phyloP scores from a whole-genome alignment of 495 filamentous ascomycete species.

The Apodospora peruviana region DNA sequence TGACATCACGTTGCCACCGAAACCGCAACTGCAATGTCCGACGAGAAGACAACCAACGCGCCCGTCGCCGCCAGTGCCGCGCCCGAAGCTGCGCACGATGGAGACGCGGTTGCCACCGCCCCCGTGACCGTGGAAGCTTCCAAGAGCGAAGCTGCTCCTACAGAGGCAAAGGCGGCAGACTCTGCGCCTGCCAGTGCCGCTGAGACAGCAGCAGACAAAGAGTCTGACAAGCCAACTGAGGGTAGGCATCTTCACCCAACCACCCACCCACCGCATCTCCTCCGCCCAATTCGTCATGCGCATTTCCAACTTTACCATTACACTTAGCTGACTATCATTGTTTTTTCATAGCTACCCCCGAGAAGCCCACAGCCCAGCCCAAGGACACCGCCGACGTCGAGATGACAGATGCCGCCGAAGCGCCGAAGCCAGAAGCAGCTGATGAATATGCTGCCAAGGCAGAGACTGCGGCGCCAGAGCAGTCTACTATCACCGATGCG shows the following conservation, averaged over 20 bases:
- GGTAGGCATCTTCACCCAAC: slow-evolving; percentile 6
- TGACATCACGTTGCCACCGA: slow-evolving; percentile 8
- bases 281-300: background rate
- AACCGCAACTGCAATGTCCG: slow-evolving; percentile 7
- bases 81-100: slow-evolving; percentile 5
- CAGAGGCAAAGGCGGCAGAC: slow-evolving; percentile 14
- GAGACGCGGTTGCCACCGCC: slow-evolving; percentile 12
- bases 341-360: slow-evolving; percentile 3
- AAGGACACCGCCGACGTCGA: slow-evolving; percentile 31
- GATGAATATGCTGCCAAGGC: slow-evolving; percentile 13
- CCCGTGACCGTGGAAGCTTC: slow-evolving; percentile 3
- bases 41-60: slow-evolving; percentile 5
- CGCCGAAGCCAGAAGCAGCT: slow-evolving; percentile 21
- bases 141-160: slow-evolving; percentile 11
- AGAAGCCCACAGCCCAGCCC: slow-evolving; percentile 16
- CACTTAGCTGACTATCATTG: slow-evolving; percentile 14
- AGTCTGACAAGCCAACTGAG: slow-evolving; percentile 14
- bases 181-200: slow-evolving; percentile 13
- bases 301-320: background rate
- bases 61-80: slow-evolving; percentile 3
- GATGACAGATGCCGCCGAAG: slow-evolving; percentile 27
- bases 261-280: background rate
- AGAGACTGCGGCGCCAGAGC: too few species aligned
- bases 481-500: slow-evolving; percentile 12
- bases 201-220: slow-evolving; percentile 6